phyloP scores from a whole-genome alignment of 768 basidiomycete genomes.

The Tubosaeta sp. region DNA sequence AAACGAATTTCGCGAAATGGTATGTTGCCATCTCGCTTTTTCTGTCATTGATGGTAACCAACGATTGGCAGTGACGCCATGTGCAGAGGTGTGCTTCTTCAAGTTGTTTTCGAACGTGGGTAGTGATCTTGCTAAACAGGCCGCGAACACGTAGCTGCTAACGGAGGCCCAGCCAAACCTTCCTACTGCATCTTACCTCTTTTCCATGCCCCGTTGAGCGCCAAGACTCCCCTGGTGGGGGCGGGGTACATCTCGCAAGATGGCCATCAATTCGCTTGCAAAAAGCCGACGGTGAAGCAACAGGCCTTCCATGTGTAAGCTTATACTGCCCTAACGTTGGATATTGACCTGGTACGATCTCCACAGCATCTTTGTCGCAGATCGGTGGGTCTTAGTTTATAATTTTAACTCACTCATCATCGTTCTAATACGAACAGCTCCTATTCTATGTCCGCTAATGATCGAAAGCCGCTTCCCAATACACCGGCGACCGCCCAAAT shows the following conservation, averaged over 20 bases:
- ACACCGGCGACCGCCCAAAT: slow-evolving; percentile 42
- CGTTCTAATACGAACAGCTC: slow-evolving; percentile 35
- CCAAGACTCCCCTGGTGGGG: slow-evolving; percentile 25
- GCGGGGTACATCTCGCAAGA: slow-evolving; percentile 51
- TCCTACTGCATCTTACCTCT: slow-evolving; percentile 53
- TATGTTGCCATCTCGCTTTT: slow-evolving; percentile 19
- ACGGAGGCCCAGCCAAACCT: slow-evolving; percentile 38
- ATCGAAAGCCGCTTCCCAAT: slow-evolving; percentile 41
- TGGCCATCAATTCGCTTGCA: slow-evolving; percentile 52
- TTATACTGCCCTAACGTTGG: not conserved
- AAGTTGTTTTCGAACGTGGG: not conserved
- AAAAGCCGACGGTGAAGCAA: slow-evolving; percentile 46
- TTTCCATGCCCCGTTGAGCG: slow-evolving; percentile 42
- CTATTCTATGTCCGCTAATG: slow-evolving; percentile 41
- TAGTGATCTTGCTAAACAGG: slow-evolving; percentile 31
- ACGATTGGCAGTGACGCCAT: slow-evolving; percentile 39
- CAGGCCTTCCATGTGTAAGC: slow-evolving; percentile 61
- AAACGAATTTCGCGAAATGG: slow-evolving; percentile 52
- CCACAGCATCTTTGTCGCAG: slow-evolving; percentile 51
- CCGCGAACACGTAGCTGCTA: slow-evolving; percentile 43
- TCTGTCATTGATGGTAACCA: not conserved
- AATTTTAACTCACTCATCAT: not conserved
- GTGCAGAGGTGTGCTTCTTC: slow-evolving; percentile 40
- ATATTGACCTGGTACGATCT: not conserved
- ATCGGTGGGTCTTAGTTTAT: slow-evolving; percentile 31